phyloP scores from a whole-genome alignment of 2,329 filamentous ascomycete genomes.

The Myriangium duriaei region DNA sequence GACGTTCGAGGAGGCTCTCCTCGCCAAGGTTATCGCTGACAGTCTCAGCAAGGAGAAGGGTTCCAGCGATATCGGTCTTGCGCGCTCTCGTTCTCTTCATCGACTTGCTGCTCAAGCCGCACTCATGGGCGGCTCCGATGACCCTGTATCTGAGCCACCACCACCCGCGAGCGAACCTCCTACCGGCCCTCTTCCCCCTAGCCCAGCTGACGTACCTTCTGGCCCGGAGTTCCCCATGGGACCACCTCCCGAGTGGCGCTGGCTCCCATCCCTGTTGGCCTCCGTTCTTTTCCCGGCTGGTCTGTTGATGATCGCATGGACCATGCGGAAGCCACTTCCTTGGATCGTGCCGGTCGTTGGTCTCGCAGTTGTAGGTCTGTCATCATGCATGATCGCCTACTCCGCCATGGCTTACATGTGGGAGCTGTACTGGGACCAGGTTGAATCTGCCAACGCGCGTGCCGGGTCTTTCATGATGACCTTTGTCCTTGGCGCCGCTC shows the following conservation, averaged over 20 bases:
- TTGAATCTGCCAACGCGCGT: conserved; percentile 3
- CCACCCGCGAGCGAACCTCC: not conserved
- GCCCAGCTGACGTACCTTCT: conserved; percentile 1
- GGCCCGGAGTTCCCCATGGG: conserved; percentile 1
- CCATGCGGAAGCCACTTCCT: not conserved
- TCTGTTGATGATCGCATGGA: conserved; percentile 17
- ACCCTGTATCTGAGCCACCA: conserved; percentile 4
- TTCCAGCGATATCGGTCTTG: conserved; percentile 6
- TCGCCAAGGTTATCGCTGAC: conserved; percentile 16
- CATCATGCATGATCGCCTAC: conserved; percentile 5
- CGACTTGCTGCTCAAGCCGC: conserved; percentile 10
- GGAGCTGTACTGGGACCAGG: conserved; percentile 5
- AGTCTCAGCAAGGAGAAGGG: conserved; percentile 11
- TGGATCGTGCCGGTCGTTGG: conserved; percentile 8
- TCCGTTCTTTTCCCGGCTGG: conserved; percentile 11
- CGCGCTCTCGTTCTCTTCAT: conserved; percentile 12
- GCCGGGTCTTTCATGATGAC: conserved; percentile 5
- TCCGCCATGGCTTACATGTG: conserved; percentile 8
- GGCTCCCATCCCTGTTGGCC: conserved; percentile 13
- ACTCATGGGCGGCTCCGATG: conserved; percentile 8
- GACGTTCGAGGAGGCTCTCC: conserved; percentile 13
- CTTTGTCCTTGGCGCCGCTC: conserved; percentile 5
- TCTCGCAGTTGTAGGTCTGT: conserved; percentile 3
- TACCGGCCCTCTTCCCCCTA: conserved; percentile 3
- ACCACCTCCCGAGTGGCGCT: conserved; percentile 15